These are phyloP conservation scores for Neonothopanus nambi DNA, from an alignment of 1,284 basidiomycete genomes.

Conservation along the genomic window DNA sequence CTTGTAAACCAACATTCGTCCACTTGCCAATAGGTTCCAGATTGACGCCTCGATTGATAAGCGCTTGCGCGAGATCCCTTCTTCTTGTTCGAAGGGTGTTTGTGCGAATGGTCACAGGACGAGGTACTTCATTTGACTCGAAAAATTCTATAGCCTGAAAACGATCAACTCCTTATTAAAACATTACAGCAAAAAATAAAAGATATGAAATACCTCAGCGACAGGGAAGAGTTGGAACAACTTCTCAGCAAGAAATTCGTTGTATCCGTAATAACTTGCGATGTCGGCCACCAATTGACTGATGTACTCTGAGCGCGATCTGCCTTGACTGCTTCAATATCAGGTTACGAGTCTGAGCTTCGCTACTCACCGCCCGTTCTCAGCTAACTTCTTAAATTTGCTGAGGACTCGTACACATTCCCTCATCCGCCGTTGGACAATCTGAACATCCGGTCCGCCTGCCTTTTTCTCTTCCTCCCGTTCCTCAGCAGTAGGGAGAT, in stretches of 20 bases:
- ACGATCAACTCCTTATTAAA: conserved; percentile 11
- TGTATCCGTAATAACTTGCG: conserved; percentile 96
- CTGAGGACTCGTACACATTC: conserved; percentile 82
- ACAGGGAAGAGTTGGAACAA: conserved; percentile 93
- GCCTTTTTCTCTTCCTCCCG: conserved; percentile 75
- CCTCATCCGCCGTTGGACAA: conserved; percentile 87
- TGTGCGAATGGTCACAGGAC: conserved; percentile 97
- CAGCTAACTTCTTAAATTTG: conserved; percentile 71
- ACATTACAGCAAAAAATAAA: conserved; percentile 4
- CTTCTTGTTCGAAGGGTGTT: conserved; percentile 95
- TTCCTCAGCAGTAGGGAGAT: conserved; percentile 81
- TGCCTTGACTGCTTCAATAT: conserved; percentile 30
- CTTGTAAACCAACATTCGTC: conserved; percentile 97
- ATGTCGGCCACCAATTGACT: conserved; percentile 90
- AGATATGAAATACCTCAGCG: conserved; percentile 67
- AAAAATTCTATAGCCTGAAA: conserved; percentile 96
- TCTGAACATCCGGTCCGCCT: conserved; percentile 77
- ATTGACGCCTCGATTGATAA: conserved; percentile 96
- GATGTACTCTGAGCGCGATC: conserved; percentile 87
- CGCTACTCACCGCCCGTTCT: conserved; percentile 66
- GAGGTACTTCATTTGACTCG: conserved; percentile 94
- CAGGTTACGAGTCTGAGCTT: conserved; percentile 6
- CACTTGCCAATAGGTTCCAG: conserved; percentile 98
- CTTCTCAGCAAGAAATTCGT: conserved; percentile 93
- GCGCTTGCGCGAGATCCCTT: conserved; percentile 90